Evolutionary conservation across 2,329 filamentous ascomycete genomes (phyloP), one percentile per base, ranked within the genome.

Genomic region (Cladosporium sp.): DNA sequence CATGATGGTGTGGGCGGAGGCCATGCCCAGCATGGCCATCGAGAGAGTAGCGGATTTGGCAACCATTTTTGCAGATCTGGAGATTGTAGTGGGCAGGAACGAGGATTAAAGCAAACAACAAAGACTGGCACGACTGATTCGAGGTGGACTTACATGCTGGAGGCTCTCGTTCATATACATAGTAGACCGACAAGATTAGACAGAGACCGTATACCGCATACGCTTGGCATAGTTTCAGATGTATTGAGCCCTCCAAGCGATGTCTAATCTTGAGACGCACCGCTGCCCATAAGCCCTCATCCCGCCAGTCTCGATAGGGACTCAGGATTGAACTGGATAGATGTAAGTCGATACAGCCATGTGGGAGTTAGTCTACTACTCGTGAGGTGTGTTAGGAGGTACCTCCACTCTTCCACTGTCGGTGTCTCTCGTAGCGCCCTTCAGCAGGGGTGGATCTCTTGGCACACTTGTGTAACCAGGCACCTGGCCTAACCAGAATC

Each of bases 1-100:
- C 76, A 84, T 85, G 39, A 79, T 82, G 53, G 83, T 81, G 68
- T 86, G 84, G 28, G 13, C 54, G 10, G 54, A 58, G 54, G 21
- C 54, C 34, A 39, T 23, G 21, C 21, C 25, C 28, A 34, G 25
- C 54, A 58, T 26, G 21, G 34, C 28, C 54, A 30, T 30, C 14
- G 30, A 34, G 10, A 58, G 25, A 18, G 34, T 13, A 58, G 26
- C 21, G 18, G 34, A 58, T 34, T 39, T 32, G 34, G 26, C 54
- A 18, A 23, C 21, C 28, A 58, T 58, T 32, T 25, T 39, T 34
- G 54, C 5, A 36, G 28, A 58, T 58, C n/a, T 11, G 39, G 16
- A 43, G 5, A 23, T 8, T 23, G 39, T 6, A 46, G 39, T n/a
- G 21, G n/a, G n/a, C 13, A 46, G 36, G 18, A 43, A 18, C 10